These are phyloP conservation scores for Pulveroboletus sp. DNA, from an alignment of 768 basidiomycete genomes.

Conservation along the genomic window DNA sequence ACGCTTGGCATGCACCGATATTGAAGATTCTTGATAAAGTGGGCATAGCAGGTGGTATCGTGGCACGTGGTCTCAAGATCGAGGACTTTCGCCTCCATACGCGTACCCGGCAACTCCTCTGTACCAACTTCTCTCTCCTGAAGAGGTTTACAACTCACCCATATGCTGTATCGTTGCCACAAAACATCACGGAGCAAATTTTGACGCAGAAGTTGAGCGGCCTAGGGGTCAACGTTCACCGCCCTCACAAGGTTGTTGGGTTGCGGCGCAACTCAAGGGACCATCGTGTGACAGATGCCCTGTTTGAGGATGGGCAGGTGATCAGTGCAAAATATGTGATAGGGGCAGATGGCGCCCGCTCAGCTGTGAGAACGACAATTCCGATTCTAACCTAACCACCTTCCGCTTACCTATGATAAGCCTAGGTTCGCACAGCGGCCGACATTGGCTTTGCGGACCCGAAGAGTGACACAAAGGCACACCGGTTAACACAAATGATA, in stretches of 20 bases:
- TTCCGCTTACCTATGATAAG: not conserved
- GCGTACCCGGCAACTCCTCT: conserved; percentile 26
- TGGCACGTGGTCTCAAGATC: not conserved
- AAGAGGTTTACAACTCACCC: conserved; percentile 40
- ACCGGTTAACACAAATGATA: conserved; percentile 17
- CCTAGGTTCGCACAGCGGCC: conserved; percentile 35
- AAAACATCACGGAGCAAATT: conserved; percentile 37
- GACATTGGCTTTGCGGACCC: conserved; percentile 42
- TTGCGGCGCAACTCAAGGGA: conserved; percentile 29
- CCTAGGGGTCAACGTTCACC: conserved; percentile 29
- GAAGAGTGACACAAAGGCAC: conserved; percentile 22
- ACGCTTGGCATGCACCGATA: not conserved
- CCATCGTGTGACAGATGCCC: conserved; percentile 34
- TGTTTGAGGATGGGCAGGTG: conserved; percentile 41
- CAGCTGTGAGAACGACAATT: conserved; percentile 31
- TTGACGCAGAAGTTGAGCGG: conserved; percentile 33
- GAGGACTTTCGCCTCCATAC: conserved; percentile 23
- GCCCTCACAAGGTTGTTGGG: conserved; percentile 38
- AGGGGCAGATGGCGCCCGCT: conserved; percentile 48
- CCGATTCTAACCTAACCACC: not conserved
- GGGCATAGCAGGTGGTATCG: not conserved
- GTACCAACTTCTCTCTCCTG: conserved; percentile 34
- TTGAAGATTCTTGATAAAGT: not conserved
- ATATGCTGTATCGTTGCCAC: conserved; percentile 39
- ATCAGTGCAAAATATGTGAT: conserved; percentile 44